A percentile compares a stretch with the other conserved stretches of the same genome.
Evolutionary conservation across 345 rosid species (phyloP).

Genomic region (Iberis pinnata): DNA sequence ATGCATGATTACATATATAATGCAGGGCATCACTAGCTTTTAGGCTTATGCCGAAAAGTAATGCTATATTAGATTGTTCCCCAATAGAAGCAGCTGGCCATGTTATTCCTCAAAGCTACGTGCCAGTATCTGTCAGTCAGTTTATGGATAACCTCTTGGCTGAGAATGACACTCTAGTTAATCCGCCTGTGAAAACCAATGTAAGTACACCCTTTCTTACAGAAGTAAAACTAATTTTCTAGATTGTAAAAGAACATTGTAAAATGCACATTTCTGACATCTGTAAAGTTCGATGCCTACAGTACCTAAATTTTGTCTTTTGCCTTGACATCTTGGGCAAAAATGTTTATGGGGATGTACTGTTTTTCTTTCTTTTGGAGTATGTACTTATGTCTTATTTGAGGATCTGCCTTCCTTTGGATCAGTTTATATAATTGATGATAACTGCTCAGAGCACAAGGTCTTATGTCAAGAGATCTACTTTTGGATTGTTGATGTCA

Average conservation of each 20-base stretch:
- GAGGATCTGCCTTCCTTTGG: too few species aligned
- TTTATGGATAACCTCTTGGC: slow-evolving; percentile 98
- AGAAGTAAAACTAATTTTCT: background rate
- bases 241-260: slow-evolving; percentile 1
- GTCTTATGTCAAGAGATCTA: slow-evolving; percentile 28
- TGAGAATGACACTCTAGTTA: slow-evolving; percentile 67
- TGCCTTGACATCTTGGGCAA: slow-evolving; percentile 1
- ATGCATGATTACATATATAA: slow-evolving; percentile 8
- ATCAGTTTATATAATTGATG: slow-evolving; percentile 17
- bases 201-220: slow-evolving; percentile 42
- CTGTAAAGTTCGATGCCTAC: too few species aligned
- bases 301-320: too few species aligned
- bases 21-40: slow-evolving; percentile 76
- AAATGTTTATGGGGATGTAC: background rate
- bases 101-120: slow-evolving; percentile 82
- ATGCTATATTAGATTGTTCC: slow-evolving; percentile 91
- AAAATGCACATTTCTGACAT: slow-evolving; percentile 3
- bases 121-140: slow-evolving; percentile 90
- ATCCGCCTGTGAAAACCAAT: slow-evolving; percentile 47
- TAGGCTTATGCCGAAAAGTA: slow-evolving; percentile 94
- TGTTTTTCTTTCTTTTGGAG: background rate
- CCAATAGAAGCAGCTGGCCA: slow-evolving; percentile 97
- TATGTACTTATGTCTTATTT: slow-evolving; percentile 11
- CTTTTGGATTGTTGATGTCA: slow-evolving; percentile 44
- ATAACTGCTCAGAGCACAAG: slow-evolving; percentile 29